phyloP scores from a whole-genome alignment of 176 grass and related monocot genomes.

The Bothriochloa decipiens region DNA sequence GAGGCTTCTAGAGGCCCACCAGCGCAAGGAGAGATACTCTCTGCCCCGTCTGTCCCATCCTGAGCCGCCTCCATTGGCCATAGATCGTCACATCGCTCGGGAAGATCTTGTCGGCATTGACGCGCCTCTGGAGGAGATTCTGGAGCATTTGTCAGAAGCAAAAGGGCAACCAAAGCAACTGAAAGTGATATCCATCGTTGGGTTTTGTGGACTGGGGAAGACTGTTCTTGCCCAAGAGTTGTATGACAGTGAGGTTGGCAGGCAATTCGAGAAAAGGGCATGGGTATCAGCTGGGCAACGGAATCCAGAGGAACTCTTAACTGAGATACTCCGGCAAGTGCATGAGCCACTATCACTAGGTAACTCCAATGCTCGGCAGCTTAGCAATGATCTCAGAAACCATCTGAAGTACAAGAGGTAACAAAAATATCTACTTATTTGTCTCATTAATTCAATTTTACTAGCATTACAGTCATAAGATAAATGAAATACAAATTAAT shows the following conservation, averaged over 20 bases:
- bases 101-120: not conserved
- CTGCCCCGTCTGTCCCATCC: not conserved
- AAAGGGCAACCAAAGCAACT: not conserved
- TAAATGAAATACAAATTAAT: too few relatives aligned
- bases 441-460: not conserved
- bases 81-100: not conserved
- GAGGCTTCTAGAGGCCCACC: not conserved
- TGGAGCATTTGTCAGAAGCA: not conserved
- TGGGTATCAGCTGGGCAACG: not conserved
- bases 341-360: not conserved
- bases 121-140: not conserved
- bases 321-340: not conserved
- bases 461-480: too few relatives aligned
- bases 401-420: not conserved
- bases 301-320: not conserved
- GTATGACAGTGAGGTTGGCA: not conserved
- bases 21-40: not conserved
- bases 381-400: not conserved
- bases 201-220: not conserved
- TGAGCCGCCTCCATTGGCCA: not conserved
- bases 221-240: constrained; percentile 9
- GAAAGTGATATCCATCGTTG: not conserved
- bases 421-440: not conserved
- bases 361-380: not conserved
- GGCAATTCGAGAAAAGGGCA: not conserved